phyloP scores from a whole-genome alignment of 352 stramenopile species.

The Globisporangium sylvaticum region DNA sequence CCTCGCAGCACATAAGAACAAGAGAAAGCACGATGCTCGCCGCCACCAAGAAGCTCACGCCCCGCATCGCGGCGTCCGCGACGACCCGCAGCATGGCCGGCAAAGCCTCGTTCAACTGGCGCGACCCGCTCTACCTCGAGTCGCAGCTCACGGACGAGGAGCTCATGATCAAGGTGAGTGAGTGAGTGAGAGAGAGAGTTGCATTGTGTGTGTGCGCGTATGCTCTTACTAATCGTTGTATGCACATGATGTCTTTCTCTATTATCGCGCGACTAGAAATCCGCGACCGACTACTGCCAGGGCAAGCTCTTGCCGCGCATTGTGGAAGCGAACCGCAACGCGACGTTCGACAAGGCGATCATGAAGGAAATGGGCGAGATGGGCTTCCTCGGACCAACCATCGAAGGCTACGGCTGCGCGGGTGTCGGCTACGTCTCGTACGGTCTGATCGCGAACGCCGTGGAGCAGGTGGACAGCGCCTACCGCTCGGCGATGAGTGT shows the following conservation, averaged over 20 bases:
- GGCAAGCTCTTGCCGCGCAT: constrained; percentile 92
- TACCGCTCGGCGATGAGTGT: constrained; percentile 98
- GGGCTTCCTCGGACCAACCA: constrained; percentile 93
- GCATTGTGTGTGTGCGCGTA: too few relatives aligned
- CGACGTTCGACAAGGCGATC: constrained; percentile 92
- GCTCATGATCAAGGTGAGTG: constrained; percentile 86
- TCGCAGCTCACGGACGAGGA: constrained; percentile 89
- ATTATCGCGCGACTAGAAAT: constrained; percentile 58
- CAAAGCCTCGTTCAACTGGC: constrained; percentile 69
- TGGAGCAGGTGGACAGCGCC: constrained; percentile 95
- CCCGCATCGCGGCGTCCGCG: constrained; percentile 23
- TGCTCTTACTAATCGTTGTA: too few relatives aligned
- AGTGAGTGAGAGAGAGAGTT: too few relatives aligned
- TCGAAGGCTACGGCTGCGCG: constrained; percentile 93
- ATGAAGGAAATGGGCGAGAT: constrained; percentile 94
- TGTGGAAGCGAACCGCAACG: constrained; percentile 92
- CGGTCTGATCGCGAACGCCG: constrained; percentile 94
- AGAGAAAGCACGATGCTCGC: constrained; percentile 24
- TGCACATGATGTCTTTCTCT: too few relatives aligned
- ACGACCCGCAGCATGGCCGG: constrained; percentile 37
- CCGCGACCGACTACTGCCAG: constrained; percentile 92
- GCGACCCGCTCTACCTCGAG: constrained; percentile 76
- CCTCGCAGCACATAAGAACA: not conserved
- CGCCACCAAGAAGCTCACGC: constrained; percentile 20
- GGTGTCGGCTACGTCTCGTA: constrained; percentile 96